Evolutionary conservation across 345 rosid species (phyloP), one percentile per base, ranked within the genome.

Genomic region (Carallia brachiata): DNA sequence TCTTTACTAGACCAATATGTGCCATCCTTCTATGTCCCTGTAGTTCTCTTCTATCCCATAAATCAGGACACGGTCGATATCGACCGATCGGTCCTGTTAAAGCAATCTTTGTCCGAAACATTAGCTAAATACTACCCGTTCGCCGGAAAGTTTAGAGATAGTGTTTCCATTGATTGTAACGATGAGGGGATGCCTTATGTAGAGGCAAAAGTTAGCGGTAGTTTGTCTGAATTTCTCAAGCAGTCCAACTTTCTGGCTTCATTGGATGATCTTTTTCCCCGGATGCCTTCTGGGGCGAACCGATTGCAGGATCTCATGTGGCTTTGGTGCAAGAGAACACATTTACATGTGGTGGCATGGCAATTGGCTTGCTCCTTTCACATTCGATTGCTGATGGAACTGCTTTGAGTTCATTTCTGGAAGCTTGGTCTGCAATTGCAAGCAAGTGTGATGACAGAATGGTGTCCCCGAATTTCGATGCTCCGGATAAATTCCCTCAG

Each of bases 361-460:
- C 74, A n/a, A 27, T 88, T 18, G 79, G 84, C 5, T 52, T 71
- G 23, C 69, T 68, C 5, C 48, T 75, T 55, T 82, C 87, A 53
- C 88, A 84, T 73, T 80, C 62, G 82, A 71, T 88, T 53, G 73
- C 78, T 10, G 90, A 88, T 68, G 79, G 88, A 61, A 65, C 65
- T 0, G 63, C 90, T 28, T 73, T 75, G 12, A 52, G 74, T 36
- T 61, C 78, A 6, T 84, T 88, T 63, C 77, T 86, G 36, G 80
- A 67, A 58, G 72, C 77, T 39, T 83, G 84, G 87, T 67, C 85
- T 4, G 77, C 82, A 17, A 36, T 63, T 0, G 64, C 87, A 10
- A 72, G 66, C 4, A 73, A 73, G 10, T 54, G 36, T 9, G 6
- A 10, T 44, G 48, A 44, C 16, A 44, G 66, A 65, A 34, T 40